These are phyloP conservation scores for Emydomyces testavorans DNA, from an alignment of 2,329 filamentous ascomycete genomes.

Conservation along the genomic window DNA sequence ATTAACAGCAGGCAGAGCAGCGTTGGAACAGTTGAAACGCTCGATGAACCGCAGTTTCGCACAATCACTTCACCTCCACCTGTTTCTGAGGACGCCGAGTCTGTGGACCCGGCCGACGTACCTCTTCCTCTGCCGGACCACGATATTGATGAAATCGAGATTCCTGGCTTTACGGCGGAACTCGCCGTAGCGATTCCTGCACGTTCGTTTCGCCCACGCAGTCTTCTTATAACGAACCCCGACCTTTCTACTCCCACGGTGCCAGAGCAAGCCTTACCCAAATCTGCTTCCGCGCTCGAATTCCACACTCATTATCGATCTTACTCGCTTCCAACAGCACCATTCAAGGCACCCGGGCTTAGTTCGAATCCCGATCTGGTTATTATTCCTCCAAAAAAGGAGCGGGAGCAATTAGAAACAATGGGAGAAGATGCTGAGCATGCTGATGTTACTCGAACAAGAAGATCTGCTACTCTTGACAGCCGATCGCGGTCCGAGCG, in stretches of 20 bases:
- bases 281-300: constrained; percentile 4
- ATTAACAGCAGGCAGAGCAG: constrained; percentile 31
- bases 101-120: constrained; percentile 46
- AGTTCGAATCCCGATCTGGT: constrained; percentile 20
- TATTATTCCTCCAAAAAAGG: constrained; percentile 18
- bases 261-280: constrained; percentile 9
- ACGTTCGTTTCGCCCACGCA: constrained; percentile 28
- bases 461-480: background rate
- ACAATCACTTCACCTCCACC: constrained; percentile 5
- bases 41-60: constrained; percentile 10
- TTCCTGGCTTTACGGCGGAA: constrained; percentile 51
- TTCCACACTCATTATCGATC: constrained; percentile 11
- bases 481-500: background rate
- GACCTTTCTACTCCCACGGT: constrained; percentile 12
- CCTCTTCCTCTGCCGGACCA: constrained; percentile 56
- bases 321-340: constrained; percentile 9
- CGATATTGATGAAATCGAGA: constrained; percentile 70
- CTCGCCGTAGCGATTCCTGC: constrained; percentile 14
- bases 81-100: constrained; percentile 18
- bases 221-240: constrained; percentile 30
- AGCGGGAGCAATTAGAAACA: constrained; percentile 25
- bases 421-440: constrained; percentile 31
- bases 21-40: constrained; percentile 22
- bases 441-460: background rate
- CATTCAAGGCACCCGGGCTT: background rate